Conservation (phyloP, 768 basidiomycete species). For the Lactarius psammicola region DNA sequence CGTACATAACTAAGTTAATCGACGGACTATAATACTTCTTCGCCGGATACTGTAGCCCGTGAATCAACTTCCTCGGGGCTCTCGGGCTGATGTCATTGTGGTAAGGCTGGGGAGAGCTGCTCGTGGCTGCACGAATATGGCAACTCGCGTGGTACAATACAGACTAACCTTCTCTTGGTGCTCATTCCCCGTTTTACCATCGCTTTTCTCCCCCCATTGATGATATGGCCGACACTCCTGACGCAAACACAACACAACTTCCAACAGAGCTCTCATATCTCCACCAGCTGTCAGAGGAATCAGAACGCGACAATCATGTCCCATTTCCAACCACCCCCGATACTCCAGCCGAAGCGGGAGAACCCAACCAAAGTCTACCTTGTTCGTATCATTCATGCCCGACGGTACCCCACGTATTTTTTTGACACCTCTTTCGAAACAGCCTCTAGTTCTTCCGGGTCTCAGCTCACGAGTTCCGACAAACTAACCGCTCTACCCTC, state of each 20-base stretch:
- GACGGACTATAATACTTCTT: too few relatives aligned
- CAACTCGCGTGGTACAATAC: not conserved
- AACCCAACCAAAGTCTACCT: not conserved
- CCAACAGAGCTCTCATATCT: slow-evolving; percentile 3
- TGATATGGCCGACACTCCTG: slow-evolving; percentile 5
- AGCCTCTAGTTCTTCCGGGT: slow-evolving; percentile 34
- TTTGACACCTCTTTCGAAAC: not conserved
- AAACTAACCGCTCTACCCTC: slow-evolving; percentile 43
- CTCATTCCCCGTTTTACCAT: not conserved
- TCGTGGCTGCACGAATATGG: slow-evolving; percentile 21
- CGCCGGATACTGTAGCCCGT: not conserved
- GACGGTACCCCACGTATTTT: not conserved
- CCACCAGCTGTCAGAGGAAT: slow-evolving; percentile 14
- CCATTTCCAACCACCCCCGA: not conserved
- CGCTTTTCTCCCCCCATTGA: not conserved
- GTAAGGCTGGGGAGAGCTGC: slow-evolving; percentile 4
- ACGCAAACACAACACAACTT: not conserved
- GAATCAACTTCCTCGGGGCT: not conserved
- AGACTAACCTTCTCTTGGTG: not conserved
- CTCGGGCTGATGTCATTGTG: too few relatives aligned
- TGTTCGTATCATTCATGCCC: not conserved
- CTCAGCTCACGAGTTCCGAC: slow-evolving; percentile 45
- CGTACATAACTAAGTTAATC: too few relatives aligned
- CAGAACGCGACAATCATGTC: not conserved
- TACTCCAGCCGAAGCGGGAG: not conserved